Conservation (phyloP, 2,329 filamentous ascomycete genomes). For the Ophiocordyceps unilateralis region DNA sequence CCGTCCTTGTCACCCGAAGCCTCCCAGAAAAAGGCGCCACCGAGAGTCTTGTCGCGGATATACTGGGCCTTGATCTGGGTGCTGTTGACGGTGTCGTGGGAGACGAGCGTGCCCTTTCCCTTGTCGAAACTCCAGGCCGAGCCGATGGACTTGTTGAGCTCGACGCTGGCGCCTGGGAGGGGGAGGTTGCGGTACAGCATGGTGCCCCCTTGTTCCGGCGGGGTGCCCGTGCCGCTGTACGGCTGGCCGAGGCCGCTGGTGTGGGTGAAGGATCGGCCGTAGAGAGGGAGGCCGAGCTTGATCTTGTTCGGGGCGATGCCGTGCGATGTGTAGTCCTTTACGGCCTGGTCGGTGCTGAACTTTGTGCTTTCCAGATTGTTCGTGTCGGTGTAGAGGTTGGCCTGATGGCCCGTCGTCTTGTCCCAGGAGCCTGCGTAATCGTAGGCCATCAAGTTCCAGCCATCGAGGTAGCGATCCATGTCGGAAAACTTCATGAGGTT, state of each 20-base stretch:
- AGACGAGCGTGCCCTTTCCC: slow-evolving; percentile 42
- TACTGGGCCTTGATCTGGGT: slow-evolving; percentile 46
- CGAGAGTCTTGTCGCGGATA: slow-evolving; percentile 41
- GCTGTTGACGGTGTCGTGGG: slow-evolving; percentile 47
- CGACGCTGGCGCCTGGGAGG: slow-evolving; percentile 34
- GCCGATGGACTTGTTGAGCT: slow-evolving; percentile 36
- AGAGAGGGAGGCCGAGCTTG: slow-evolving; percentile 60
- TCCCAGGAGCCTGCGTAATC: slow-evolving; percentile 58
- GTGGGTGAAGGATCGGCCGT: slow-evolving; percentile 56
- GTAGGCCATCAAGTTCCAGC: slow-evolving; percentile 50
- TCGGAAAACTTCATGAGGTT: slow-evolving; percentile 28
- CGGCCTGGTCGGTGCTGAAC: slow-evolving; percentile 48
- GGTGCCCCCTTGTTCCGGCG: slow-evolving; percentile 35
- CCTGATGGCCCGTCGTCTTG: slow-evolving; percentile 42
- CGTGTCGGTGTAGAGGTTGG: slow-evolving; percentile 45
- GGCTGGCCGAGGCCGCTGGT: slow-evolving; percentile 49
- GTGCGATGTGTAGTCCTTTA: slow-evolving; percentile 31
- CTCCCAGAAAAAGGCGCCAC: slow-evolving; percentile 77
- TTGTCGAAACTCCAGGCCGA: slow-evolving; percentile 59
- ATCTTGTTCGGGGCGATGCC: slow-evolving; percentile 49
- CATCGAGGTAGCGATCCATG: slow-evolving; percentile 41
- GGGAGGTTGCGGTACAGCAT: slow-evolving; percentile 64
- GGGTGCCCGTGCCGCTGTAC: slow-evolving; percentile 40
- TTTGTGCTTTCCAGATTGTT: slow-evolving; percentile 41
- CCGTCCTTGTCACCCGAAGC: slow-evolving; percentile 45